Evolutionary conservation across 768 basidiomycete species (phyloP).

Genomic region (Russula sp.): DNA sequence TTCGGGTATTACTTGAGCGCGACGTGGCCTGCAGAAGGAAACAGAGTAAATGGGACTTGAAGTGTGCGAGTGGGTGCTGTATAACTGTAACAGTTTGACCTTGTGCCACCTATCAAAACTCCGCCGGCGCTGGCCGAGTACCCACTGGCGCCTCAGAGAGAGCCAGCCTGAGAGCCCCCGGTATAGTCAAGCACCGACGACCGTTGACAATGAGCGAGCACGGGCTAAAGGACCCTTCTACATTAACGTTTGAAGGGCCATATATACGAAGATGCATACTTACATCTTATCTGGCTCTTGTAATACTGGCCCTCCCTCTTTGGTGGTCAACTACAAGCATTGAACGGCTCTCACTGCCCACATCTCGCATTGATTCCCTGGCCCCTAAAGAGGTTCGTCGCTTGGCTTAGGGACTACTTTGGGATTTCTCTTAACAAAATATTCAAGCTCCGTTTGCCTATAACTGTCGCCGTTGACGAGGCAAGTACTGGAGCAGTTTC

Average conservation of each 20-base stretch:
- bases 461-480: conserved; percentile 10
- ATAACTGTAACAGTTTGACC: conserved; percentile 2
- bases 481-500: neutral
- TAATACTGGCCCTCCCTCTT: conserved; percentile 74
- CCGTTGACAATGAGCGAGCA: conserved; percentile 8
- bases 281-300: conserved; percentile 68
- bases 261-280: conserved; percentile 51
- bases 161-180: no score
- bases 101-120: conserved; percentile 13
- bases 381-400: conserved; percentile 18
- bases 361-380: conserved; percentile 12
- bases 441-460: conserved; percentile 21
- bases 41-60: neutral
- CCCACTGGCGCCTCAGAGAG: no score
- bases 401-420: neutral
- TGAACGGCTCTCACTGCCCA: conserved; percentile 67
- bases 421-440: neutral
- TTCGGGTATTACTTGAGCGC: conserved; percentile 7
- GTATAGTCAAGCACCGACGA: no score
- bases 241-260: conserved; percentile 14
- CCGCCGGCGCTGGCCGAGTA: conserved; percentile 2
- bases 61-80: neutral
- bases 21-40: conserved; percentile 8
- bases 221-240: conserved; percentile 13
- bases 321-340: conserved; percentile 97